A percentile compares a stretch with the other conserved stretches of the same genome.
Conservation (phyloP, 2,329 filamentous ascomycete species). For the Aspergillaceae sp. region DNA sequence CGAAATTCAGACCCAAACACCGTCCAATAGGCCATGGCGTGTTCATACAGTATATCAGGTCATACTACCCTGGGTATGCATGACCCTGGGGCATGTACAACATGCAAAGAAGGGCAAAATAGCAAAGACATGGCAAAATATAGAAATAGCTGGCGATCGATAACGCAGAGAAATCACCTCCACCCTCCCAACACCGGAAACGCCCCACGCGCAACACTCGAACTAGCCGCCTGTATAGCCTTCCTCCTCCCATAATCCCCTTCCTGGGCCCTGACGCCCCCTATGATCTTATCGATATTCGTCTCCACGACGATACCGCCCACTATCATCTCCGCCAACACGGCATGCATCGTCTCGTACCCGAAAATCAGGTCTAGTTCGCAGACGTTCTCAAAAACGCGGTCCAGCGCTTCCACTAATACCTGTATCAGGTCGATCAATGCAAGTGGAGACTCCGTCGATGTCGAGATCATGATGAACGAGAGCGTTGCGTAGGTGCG, state of each 20-base stretch:
- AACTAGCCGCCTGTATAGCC: slow-evolving; percentile 36
- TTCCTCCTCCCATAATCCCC: slow-evolving; percentile 35
- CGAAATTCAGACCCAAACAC: neutral
- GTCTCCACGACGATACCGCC: slow-evolving; percentile 93
- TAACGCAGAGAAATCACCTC: slow-evolving; percentile 19
- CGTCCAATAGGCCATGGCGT: neutral
- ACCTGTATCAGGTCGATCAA: slow-evolving; percentile 96
- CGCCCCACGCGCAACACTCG: slow-evolving; percentile 28
- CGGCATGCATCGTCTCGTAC: slow-evolving; percentile 90
- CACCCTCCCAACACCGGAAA: slow-evolving; percentile 33
- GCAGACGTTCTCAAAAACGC: slow-evolving; percentile 96
- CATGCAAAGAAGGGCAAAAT: too few relatives aligned
- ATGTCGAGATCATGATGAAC: slow-evolving; percentile 96
- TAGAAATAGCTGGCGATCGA: neutral
- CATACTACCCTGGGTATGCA: too few relatives aligned
- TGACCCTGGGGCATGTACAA: too few relatives aligned
- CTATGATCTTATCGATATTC: slow-evolving; percentile 75
- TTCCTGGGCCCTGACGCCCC: slow-evolving; percentile 59
- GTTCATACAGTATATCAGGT: neutral
- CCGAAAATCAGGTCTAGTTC: slow-evolving; percentile 98
- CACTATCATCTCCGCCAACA: slow-evolving; percentile 87
- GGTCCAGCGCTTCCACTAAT: slow-evolving; percentile 90
- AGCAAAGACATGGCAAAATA: too few relatives aligned
- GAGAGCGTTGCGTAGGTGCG: slow-evolving; percentile 96
- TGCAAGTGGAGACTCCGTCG: slow-evolving; percentile 89